Base-by-base conservation (phyloP, 2,329 filamentous ascomycete species). In the Pestalotiopsis sp. region DNA sequence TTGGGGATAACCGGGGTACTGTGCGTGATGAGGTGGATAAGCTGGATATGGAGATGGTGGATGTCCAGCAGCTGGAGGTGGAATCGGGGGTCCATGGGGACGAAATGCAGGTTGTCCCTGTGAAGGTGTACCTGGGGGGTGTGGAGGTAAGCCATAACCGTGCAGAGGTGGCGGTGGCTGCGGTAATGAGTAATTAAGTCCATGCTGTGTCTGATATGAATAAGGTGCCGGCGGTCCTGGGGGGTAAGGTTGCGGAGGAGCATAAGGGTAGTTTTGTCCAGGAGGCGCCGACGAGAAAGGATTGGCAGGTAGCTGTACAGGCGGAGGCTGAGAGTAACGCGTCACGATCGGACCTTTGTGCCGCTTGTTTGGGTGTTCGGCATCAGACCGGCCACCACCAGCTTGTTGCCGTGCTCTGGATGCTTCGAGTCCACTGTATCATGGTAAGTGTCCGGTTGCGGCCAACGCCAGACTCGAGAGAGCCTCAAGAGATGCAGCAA, bases 261-360 rank as follows among this genome's bases (percentile, higher is more conserved):
- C 56, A 13, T 59, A 91, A 58, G 91, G 91, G 70, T 67, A 69
- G 17, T 59, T 58, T 36, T 66, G 45, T n/a, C 23, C n/a, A 14
- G 52, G 49, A 27, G 49, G 36, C 9, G 45, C 56, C 31, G 49
- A 56, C 12, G 71, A 70, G 31, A 71, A 73, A 52, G 66, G 73
- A 52, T 67, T 65, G n/a, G 57, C 11, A 20, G 20, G 23, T 27
- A 59, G 14, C 70, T 67, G 62, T 67, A 45, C 49, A 70, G 69
- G 12, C 70, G 57, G 20, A 6, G 77, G 77, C 56, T 72, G 73
- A 17, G 76, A 73, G 39, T 78, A 79, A 56, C 76, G 76, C 20
- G 77, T 78, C 41, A 79, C 76, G 20, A 78, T 71, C 11, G 77
- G 76, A 4, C 76, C 77, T 67, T 77, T 79, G 39, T 69, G 69